These are phyloP conservation scores for Pseudogymnoascus sp. DNA, from an alignment of 2,329 filamentous ascomycete species.

Conservation along the genomic window DNA sequence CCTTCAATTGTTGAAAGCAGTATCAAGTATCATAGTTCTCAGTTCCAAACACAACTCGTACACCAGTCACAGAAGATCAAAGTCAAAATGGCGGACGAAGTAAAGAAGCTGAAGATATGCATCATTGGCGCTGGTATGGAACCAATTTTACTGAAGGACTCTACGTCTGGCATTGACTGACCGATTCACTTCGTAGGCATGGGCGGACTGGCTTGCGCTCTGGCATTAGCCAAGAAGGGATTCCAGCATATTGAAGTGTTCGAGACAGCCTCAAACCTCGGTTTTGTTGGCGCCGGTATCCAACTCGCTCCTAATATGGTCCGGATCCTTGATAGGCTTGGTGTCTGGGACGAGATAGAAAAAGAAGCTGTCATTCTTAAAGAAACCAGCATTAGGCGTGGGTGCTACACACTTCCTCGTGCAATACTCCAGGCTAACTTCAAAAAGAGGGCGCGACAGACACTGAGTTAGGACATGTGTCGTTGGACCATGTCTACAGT, in stretches of 20 bases:
- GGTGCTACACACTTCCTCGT: constrained; percentile 16
- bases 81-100: not conserved
- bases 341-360: constrained; percentile 64
- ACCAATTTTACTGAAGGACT: not conserved
- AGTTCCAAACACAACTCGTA: not conserved
- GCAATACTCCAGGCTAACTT: not conserved
- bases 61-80: not conserved
- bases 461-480: constrained; percentile 61
- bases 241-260: constrained; percentile 68
- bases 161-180: not conserved
- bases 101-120: constrained; percentile 6
- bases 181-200: constrained; percentile 46
- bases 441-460: constrained; percentile 56
- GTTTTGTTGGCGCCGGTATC: constrained; percentile 78
- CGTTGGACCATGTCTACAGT: constrained; percentile 56
- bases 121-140: constrained; percentile 6
- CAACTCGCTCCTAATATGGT: constrained; percentile 79
- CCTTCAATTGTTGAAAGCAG: not conserved
- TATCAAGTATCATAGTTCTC: not conserved
- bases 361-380: constrained; percentile 62
- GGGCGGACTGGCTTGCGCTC: constrained; percentile 65
- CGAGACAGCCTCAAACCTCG: constrained; percentile 63
- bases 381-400: constrained; percentile 64
- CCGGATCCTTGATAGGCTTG: constrained; percentile 63
- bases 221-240: constrained; percentile 67